Base-by-base conservation (phyloP, 2,329 filamentous ascomycete species). In the Aspergillus sp. region DNA sequence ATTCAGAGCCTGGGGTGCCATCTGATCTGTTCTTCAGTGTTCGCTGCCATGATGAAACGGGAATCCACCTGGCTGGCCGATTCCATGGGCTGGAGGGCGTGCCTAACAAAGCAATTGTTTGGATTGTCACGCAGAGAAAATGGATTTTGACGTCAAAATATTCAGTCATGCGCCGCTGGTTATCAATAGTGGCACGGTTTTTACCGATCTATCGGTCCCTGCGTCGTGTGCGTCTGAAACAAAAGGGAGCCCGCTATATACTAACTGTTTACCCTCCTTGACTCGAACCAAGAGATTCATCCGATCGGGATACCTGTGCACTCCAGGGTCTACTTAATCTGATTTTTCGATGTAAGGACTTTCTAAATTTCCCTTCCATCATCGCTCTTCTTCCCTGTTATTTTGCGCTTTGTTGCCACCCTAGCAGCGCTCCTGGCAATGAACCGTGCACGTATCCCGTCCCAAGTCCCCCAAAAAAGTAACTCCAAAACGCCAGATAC, bases 401-500 rank as follows among this genome's bases (percentile, higher is more conserved):
- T 54, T 51, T 34, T 51, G 13, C 33, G 37, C 37, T 56, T 54
- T 33, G 13, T 51, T 20, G 47, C 30, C 20, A 27, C 33, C 46
- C 40, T 15, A 17, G 33, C 40, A 51, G 9, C 20, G 44, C 54
- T 56, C 27, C 47, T 53, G 47, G 56, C 52, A 59, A 52, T 50
- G 37, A 61, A 46, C 39, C 46, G 48, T 51, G 34, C 27, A 24
- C 22, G 47, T 46, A 39, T 51, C 49, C 49, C 39, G 48, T 49
- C 57, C 49, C 51, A 61, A 59, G 64, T 58, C 58, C 51, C 51
- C 45, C 49, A 59, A 54, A 54, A 50, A 51, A 53, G 37, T 53
- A 64, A 64, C 62, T 61, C 62, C 63, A 49, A 53, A 61, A 59
- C 58, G 57, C 57, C 60, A 61, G 58, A 62, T 60, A 56, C 66